Conservation (phyloP, 2,329 filamentous ascomycete genomes). For the Triangularia setosa region DNA sequence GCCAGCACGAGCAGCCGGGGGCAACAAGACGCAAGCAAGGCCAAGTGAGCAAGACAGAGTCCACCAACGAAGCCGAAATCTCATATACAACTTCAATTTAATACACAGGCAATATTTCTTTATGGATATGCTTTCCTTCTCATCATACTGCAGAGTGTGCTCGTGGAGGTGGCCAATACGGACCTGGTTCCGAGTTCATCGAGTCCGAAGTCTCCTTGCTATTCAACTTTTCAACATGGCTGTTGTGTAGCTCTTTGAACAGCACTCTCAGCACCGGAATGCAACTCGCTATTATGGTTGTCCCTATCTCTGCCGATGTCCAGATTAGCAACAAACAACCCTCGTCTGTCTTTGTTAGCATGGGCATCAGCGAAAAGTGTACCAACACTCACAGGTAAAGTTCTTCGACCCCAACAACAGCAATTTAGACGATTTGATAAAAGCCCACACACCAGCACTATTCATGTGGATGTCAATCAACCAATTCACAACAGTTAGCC, state of each 20-base stretch:
- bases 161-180: not conserved
- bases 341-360: slow-evolving; percentile 4
- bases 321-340: slow-evolving; percentile 13
- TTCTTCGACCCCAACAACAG: slow-evolving; percentile 9
- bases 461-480: not conserved
- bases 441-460: slow-evolving; percentile 9
- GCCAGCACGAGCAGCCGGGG: not conserved
- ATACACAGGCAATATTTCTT: not conserved
- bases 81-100: not conserved
- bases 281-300: slow-evolving; percentile 25
- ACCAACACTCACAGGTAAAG: slow-evolving; percentile 11
- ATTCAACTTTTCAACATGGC: not conserved
- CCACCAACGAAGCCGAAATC: not conserved
- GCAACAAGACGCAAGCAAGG: slow-evolving; percentile 10
- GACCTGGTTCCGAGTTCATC: not conserved
- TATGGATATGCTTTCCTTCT: not conserved
- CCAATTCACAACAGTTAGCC: not conserved
- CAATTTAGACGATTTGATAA: slow-evolving; percentile 12
- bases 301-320: slow-evolving; percentile 21
- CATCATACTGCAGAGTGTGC: not conserved
- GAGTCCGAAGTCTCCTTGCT: not conserved
- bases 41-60: slow-evolving; percentile 1
- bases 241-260: slow-evolving; percentile 7
- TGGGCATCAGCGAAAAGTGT: not conserved
- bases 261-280: slow-evolving; percentile 21